These are phyloP conservation scores for Lablab purpureus DNA, from an alignment of 306 rosid species.

Conservation along the genomic window DNA sequence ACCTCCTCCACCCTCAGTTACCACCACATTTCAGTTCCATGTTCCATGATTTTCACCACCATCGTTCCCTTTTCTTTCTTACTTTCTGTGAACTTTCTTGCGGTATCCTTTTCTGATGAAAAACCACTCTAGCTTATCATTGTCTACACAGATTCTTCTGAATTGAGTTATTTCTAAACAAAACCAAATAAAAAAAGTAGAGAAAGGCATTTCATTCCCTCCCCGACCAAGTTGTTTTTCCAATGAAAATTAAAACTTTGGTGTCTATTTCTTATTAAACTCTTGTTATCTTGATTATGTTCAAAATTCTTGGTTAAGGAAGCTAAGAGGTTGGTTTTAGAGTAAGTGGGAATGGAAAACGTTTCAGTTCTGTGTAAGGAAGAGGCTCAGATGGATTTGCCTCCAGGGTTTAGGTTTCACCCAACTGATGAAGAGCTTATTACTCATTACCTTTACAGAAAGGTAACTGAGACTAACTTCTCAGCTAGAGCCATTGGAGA, in stretches of 20 bases:
- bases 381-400: conserved; percentile 50
- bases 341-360: conserved; percentile 40
- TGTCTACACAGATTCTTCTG: conserved; percentile 38
- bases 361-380: conserved; percentile 24
- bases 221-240: conserved; percentile 25
- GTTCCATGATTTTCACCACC: conserved; percentile 53
- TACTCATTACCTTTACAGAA: conserved; percentile 52
- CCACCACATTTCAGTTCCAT: conserved; percentile 42
- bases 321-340: conserved; percentile 20
- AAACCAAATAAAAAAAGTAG: neutral
- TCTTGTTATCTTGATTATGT: neutral
- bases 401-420: conserved; percentile 59
- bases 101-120: conserved; percentile 34
- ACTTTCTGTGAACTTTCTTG: conserved; percentile 41
- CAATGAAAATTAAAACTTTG: neutral
- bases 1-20: conserved; percentile 49
- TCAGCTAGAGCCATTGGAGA: conserved; percentile 62
- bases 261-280: neutral
- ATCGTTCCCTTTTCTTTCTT: conserved; percentile 36
- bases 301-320: neutral
- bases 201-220: neutral
- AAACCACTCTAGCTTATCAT: conserved; percentile 8
- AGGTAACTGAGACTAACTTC: conserved; percentile 61
- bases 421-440: conserved; percentile 67
- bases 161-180: conserved; percentile 34